Evolutionary conservation across 257 asterid species (phyloP).

Genomic region (Mitragyna speciosa): DNA sequence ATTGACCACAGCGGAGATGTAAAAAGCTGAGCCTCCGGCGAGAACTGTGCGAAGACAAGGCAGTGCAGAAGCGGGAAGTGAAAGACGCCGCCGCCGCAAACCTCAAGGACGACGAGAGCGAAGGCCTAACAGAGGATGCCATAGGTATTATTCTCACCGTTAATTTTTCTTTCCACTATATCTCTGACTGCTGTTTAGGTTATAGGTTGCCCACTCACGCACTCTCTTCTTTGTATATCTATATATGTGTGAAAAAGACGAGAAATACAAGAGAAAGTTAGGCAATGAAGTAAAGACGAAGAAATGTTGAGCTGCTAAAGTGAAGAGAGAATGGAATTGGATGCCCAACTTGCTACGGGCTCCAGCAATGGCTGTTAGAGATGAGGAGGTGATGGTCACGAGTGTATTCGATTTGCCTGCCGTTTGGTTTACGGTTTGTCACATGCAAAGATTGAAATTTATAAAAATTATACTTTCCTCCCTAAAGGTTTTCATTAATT

Average conservation of each 20-base stretch:
- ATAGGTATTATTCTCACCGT: conserved; percentile 80
- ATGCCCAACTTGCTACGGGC: neutral
- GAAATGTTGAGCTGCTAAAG: too few species aligned
- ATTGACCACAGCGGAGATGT: conserved; percentile 54
- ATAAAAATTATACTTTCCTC: neutral
- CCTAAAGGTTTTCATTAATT: neutral
- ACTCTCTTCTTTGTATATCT: too few species aligned
- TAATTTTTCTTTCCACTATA: neutral
- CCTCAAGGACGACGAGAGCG: conserved; percentile 58
- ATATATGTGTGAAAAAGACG: too few species aligned
- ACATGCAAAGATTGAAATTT: neutral
- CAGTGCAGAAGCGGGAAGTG: conserved; percentile 41
- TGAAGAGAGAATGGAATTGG: neutral
- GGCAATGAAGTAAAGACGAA: neutral
- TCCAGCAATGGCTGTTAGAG: neutral
- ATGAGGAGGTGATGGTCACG: neutral
- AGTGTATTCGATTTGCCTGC: neutral
- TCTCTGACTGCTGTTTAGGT: neutral
- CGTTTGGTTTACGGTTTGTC: neutral
- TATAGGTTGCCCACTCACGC: neutral
- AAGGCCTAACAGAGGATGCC: conserved; percentile 84
- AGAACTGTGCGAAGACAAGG: conserved; percentile 33
- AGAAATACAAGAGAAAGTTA: neutral
- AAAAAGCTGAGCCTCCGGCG: conserved; percentile 32
- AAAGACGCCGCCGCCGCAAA: conserved; percentile 34